phyloP scores from a whole-genome alignment of 768 basidiomycete species.

The Boletus pseudopeckii region DNA sequence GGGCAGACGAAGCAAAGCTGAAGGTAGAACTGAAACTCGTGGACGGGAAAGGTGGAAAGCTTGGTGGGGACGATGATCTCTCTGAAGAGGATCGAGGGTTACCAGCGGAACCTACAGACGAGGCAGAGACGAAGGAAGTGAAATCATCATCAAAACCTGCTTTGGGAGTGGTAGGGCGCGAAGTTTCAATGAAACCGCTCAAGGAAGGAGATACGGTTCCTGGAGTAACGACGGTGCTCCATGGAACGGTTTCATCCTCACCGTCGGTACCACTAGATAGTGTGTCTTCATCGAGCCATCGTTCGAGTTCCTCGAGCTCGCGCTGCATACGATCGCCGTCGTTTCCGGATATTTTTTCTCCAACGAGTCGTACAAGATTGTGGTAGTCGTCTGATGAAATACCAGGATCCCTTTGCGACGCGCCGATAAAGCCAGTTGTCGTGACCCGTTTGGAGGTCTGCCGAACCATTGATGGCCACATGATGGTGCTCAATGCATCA shows the following conservation, averaged over 20 bases:
- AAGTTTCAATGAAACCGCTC: conserved; percentile 19
- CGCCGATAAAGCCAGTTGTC: background rate
- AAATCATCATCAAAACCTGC: conserved; percentile 79
- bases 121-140: conserved; percentile 67
- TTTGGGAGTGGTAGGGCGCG: conserved; percentile 32
- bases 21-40: conserved; percentile 29
- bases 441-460: conserved; percentile 5
- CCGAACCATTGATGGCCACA: conserved; percentile 78
- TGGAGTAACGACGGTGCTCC: conserved; percentile 37
- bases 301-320: conserved; percentile 58
- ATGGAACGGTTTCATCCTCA: conserved; percentile 33
- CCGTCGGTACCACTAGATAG: conserved; percentile 15
- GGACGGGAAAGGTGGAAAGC: conserved; percentile 7
- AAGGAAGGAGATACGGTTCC: conserved; percentile 26
- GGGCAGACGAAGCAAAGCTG: conserved; percentile 24
- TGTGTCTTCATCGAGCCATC: conserved; percentile 55
- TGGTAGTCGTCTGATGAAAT: conserved; percentile 19
- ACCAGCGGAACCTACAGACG: conserved; percentile 23
- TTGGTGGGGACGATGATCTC: background rate
- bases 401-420: background rate
- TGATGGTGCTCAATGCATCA: conserved; percentile 80
- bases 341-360: conserved; percentile 21
- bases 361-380: conserved; percentile 21
- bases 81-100: background rate
- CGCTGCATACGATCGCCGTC: conserved; percentile 37